These are phyloP conservation scores for Dactylonectria estremocensis DNA, from an alignment of 2,329 filamentous ascomycete genomes.

Conservation along the genomic window DNA sequence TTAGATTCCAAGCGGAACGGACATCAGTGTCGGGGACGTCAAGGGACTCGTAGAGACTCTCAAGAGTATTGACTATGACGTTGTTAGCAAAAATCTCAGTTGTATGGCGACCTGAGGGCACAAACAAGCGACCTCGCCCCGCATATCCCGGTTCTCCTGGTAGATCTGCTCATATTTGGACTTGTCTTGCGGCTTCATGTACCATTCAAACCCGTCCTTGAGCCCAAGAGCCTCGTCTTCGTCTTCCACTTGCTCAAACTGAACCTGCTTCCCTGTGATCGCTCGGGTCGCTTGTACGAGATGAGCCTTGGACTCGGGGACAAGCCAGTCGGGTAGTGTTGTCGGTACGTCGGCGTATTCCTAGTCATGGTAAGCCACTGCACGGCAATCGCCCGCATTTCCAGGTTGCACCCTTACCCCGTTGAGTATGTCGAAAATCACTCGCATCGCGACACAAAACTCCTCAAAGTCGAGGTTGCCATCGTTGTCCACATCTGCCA, in stretches of 20 bases:
- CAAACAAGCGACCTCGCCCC: conserved; percentile 86
- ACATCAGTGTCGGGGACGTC: conserved; percentile 84
- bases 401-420: conserved; percentile 71
- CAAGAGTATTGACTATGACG: conserved; percentile 79
- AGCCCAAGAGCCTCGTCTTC: conserved; percentile 87
- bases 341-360: conserved; percentile 92
- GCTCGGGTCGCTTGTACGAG: conserved; percentile 88
- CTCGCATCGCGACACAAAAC: conserved; percentile 98
- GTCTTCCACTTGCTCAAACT: conserved; percentile 89
- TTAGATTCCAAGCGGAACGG: conserved; percentile 94
- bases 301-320: conserved; percentile 95
- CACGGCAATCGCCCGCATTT: conserved; percentile 15
- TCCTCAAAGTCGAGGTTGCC: conserved; percentile 99
- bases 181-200: conserved; percentile 95
- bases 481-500: conserved; percentile 97
- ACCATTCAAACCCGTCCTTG: conserved; percentile 99
- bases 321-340: conserved; percentile 92
- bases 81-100: conserved; percentile 31
- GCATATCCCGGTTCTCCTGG: conserved; percentile 88
- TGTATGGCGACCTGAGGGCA: conserved; percentile 32
- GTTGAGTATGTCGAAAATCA: conserved; percentile 98
- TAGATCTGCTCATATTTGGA: conserved; percentile 98
- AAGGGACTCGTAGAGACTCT: conserved; percentile 87
- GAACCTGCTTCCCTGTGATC: conserved; percentile 82
- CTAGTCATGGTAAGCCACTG: conserved; percentile 60